Percentiles rank a stretch among this genome's conserved stretches.
phyloP scores from a whole-genome alignment of 129 eudicot species.

The Glebionis coronaria region DNA sequence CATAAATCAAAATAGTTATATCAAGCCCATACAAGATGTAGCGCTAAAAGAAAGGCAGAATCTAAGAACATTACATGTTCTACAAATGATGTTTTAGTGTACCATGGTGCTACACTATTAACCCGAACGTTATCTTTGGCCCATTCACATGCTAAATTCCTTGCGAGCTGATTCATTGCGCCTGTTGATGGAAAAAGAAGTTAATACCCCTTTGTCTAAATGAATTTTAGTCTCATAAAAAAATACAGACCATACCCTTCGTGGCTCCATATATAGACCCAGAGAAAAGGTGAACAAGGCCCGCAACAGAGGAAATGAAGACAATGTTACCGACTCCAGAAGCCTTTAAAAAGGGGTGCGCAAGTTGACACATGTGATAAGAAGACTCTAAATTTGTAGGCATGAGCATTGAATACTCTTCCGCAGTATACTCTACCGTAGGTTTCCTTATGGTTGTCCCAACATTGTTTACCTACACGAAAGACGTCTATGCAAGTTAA shows the following conservation, averaged over 20 bases:
- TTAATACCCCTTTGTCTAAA: not conserved
- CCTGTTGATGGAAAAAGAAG: constrained; percentile 30
- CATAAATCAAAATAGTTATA: not conserved
- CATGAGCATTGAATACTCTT: constrained; percentile 64
- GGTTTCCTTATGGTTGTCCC: constrained; percentile 76
- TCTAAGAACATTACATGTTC: constrained; percentile 42
- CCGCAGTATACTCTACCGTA: constrained; percentile 61
- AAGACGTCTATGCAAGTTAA: not conserved
- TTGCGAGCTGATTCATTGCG: constrained; percentile 81
- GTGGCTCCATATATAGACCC: constrained; percentile 77
- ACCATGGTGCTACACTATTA: constrained; percentile 78
- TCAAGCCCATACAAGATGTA: not conserved
- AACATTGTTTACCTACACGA: constrained; percentile 67
- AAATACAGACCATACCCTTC: constrained; percentile 45
- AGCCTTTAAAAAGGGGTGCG: constrained; percentile 65
- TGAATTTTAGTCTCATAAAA: not conserved
- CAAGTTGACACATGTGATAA: constrained; percentile 73
- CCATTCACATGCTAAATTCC: constrained; percentile 94
- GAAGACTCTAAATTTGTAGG: constrained; percentile 80
- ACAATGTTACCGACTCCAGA: constrained; percentile 70
- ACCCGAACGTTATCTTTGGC: constrained; percentile 68
- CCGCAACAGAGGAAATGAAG: constrained; percentile 82
- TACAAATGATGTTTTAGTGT: constrained; percentile 59
- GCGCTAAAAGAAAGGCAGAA: too few species aligned
- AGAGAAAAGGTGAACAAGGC: constrained; percentile 37